Evolutionary conservation across 2,329 filamentous ascomycete species (phyloP), one percentile per base, ranked within the genome.

Genomic region (Diaporthe australafricana): DNA sequence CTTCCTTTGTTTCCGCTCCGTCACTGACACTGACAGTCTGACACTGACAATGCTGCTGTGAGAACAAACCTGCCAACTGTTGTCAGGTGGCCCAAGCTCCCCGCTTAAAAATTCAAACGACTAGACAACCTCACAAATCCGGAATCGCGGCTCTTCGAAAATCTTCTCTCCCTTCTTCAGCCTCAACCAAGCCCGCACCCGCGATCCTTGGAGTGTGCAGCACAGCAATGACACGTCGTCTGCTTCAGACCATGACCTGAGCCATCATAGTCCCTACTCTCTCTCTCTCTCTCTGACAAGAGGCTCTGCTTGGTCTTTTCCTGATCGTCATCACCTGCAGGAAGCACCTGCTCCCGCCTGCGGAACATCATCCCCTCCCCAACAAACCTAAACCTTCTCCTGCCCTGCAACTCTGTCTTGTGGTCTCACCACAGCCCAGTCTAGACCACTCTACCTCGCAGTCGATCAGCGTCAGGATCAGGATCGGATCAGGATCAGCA

Each of bases 241-340:
- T 30, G 5, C 25, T 45, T 42, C 38, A n/a, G 56, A 45, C 38
- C 56, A 30, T 62, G 56, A 62, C 56, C 38, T 45, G 56, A 62
- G 56, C 70, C 70, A 55, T 47, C 67, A 66, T 65, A 50, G 68
- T 69, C 25, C 4, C n/a, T 20, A 17, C 16, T 17, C 68, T 50
- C 38, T 45, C 65, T n/a, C 4, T n/a, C n/a, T 20, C 16, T 17
- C 68, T 50, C 38, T 45, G 56, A n/a, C 56, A 45, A 60, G 38
- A 42, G 40, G 38, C 56, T 25, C 38, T 45, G 38, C 38, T 38
- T 30, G 56, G 38, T 20, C 38, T 35, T 32, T 42, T 30, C 48
- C 20, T 65, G 38, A 68, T 68, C 65, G 47, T 32, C 56, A 62
- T 62, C 56, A 30, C 38, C 56, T 62, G 56, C 56, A 62, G 56